Evolutionary conservation across 257 asterid species (phyloP), one percentile per base, ranked within the genome.

Genomic region (Jacaranda mimosifolia): DNA sequence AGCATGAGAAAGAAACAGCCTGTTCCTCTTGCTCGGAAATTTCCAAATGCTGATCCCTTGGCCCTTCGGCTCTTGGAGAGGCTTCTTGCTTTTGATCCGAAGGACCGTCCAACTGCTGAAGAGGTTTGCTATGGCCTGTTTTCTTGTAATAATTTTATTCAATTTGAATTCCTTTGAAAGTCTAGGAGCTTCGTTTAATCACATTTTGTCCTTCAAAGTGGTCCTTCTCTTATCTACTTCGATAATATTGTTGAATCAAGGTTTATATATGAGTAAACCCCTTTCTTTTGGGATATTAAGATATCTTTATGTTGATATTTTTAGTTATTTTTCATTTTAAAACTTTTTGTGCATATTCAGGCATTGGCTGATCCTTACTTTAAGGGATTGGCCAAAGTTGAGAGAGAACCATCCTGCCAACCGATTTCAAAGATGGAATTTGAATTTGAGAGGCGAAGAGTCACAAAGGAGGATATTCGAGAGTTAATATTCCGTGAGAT

Each of bases 71-170:
- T 91, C n/a, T 77, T 93, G 82, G 93, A 89, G 85, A 90, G 87
- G 74, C 74, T 93, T 65, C 91, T 93, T 60, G 96, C 98, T 56
- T 93, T 93, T 76, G 97, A 93, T 74, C 96, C 97, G 17, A 93
- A 93, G 87, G 96, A 91, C 77, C 89, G 98, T 75, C 96, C 93
- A 74, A 90, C 93, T 78, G 97, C 96, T 75, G 94, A 85, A 85
- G 91, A 93, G 97, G 97, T 93, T 75, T 58, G 80, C 58, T 79
- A 65, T 74, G 39, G 14, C 76, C 15, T 84, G 42, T 36, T 12
- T 36, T 72, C 62, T 46, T 32, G 21, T 43, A 5, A 5, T 10
- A 52, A 8, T 63, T 66, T 36, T 40, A 3, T 68, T 63, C 51
- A 26, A 10, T 68, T 55, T 51, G 36, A 55, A 73, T 51, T 62